A percentile compares a stretch with the other conserved stretches of the same genome.
phyloP scores from a whole-genome alignment of 495 filamentous ascomycete genomes.

The Aspergillus asperescens region DNA sequence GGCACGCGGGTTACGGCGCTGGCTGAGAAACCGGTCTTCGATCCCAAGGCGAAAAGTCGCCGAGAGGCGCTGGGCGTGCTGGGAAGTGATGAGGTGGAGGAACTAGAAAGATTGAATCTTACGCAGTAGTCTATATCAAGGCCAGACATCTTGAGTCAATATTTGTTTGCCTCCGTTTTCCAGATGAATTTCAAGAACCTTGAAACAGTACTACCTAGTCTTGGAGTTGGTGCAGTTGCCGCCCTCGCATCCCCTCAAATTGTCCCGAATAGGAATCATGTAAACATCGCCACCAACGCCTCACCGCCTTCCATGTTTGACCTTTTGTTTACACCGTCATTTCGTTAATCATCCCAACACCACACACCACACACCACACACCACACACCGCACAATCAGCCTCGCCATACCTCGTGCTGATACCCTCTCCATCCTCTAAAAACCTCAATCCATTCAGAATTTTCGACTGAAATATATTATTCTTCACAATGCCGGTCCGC shows the following conservation, averaged over 20 bases:
- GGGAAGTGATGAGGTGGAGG: slow-evolving; percentile 27
- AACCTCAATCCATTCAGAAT: not conserved
- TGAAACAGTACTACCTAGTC: no score
- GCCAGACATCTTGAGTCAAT: not conserved
- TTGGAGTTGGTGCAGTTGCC: no score
- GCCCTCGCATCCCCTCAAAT: no score
- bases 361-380: not conserved
- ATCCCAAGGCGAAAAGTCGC: slow-evolving; percentile 53
- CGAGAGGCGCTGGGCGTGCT: slow-evolving; percentile 53
- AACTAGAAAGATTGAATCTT: slow-evolving; percentile 11
- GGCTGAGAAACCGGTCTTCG: slow-evolving; percentile 63
- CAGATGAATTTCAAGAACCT: no score
- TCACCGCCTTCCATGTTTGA: slow-evolving; percentile 22
- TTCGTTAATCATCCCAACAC: slow-evolving; percentile 1
- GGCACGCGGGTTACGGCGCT: slow-evolving; percentile 60
- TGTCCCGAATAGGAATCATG: not conserved
- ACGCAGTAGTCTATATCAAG: not conserved
- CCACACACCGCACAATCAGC: not conserved
- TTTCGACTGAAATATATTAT: not conserved
- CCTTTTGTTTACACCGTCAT: slow-evolving; percentile 20
- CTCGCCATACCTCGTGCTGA: slow-evolving; percentile 3
- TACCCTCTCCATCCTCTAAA: not conserved
- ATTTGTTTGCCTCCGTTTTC: no score
- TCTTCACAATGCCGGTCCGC: slow-evolving; percentile 33
- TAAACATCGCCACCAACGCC: slow-evolving; percentile 7